Evolutionary conservation across 2,329 filamentous ascomycete species (phyloP).

Genomic region (Cucurbitaria berberidis): DNA sequence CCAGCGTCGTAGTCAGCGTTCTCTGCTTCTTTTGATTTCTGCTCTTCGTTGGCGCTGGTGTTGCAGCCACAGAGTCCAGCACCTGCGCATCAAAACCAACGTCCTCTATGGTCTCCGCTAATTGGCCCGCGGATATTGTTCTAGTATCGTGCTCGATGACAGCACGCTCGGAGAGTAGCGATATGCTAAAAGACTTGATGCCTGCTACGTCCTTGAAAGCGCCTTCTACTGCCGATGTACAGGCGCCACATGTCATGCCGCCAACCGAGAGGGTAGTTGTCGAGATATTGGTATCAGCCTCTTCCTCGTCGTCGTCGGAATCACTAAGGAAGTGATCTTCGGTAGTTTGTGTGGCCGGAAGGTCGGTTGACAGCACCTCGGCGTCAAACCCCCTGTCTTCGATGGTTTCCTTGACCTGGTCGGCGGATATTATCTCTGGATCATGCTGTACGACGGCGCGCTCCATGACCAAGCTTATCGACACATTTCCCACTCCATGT

Average conservation of each 20-base stretch:
- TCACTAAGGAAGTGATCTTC: conserved; percentile 47
- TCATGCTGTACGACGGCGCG: conserved; percentile 94
- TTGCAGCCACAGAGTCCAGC: conserved; percentile 69
- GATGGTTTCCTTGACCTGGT: conserved; percentile 81
- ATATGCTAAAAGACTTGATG: conserved; percentile 79
- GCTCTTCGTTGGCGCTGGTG: conserved; percentile 39
- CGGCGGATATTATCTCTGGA: conserved; percentile 72
- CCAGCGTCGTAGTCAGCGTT: conserved; percentile 77
- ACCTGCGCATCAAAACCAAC: conserved; percentile 82
- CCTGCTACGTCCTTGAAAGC: conserved; percentile 78
- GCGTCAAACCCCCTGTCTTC: conserved; percentile 94
- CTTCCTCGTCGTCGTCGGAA: conserved; percentile 44
- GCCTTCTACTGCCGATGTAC: conserved; percentile 82
- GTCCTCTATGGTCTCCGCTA: conserved; percentile 66
- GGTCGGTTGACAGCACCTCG: conserved; percentile 81
- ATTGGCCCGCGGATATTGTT: conserved; percentile 58
- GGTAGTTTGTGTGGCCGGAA: conserved; percentile 59
- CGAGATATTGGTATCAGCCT: conserved; percentile 47
- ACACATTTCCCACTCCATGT: conserved; percentile 82
- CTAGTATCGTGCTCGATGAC: conserved; percentile 78
- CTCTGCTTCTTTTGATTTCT: conserved; percentile 51
- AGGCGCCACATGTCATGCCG: conserved; percentile 92
- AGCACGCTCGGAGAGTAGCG: conserved; percentile 81
- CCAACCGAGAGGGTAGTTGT: conserved; percentile 79
- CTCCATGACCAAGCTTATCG: conserved; percentile 93